phyloP scores from a whole-genome alignment of 2,329 filamentous ascomycete species.

The Magnaporthiopsis incrustans region DNA sequence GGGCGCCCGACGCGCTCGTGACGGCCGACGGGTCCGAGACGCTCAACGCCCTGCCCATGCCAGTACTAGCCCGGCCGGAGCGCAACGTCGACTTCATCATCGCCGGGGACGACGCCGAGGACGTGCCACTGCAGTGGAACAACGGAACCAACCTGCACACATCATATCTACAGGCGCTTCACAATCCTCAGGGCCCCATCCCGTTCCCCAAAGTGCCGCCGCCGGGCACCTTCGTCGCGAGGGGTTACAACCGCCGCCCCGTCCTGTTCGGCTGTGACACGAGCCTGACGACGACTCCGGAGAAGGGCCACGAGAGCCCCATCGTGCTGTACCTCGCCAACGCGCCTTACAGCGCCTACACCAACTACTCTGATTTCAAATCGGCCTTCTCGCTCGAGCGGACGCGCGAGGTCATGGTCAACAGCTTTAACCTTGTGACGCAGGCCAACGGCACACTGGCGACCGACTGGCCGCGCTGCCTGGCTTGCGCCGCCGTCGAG shows the following conservation, averaged over 20 bases:
- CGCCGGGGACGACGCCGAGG: neutral
- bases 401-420: conserved; percentile 1
- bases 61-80: neutral
- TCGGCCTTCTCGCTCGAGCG: neutral
- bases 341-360: neutral
- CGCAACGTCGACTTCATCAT: neutral
- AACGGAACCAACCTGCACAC: neutral
- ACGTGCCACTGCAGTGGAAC: neutral
- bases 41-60: conserved; percentile 1
- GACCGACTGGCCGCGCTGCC: neutral
- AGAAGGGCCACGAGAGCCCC: neutral
- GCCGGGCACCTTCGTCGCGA: neutral
- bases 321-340: conserved; percentile 1
- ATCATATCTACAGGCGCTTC: neutral
- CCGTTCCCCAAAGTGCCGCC: neutral
- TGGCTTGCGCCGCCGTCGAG: neutral
- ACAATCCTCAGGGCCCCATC: neutral
- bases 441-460: conserved; percentile 1
- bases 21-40: conserved; percentile 1
- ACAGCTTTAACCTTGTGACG: neutral
- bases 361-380: neutral
- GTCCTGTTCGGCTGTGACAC: neutral
- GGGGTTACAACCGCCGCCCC: neutral
- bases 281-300: neutral
- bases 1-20: neutral